Percentiles rank a stretch among this genome's conserved stretches.
Evolutionary conservation across 106 monocot species (phyloP).

Genomic region (Amphibolis antarctica): DNA sequence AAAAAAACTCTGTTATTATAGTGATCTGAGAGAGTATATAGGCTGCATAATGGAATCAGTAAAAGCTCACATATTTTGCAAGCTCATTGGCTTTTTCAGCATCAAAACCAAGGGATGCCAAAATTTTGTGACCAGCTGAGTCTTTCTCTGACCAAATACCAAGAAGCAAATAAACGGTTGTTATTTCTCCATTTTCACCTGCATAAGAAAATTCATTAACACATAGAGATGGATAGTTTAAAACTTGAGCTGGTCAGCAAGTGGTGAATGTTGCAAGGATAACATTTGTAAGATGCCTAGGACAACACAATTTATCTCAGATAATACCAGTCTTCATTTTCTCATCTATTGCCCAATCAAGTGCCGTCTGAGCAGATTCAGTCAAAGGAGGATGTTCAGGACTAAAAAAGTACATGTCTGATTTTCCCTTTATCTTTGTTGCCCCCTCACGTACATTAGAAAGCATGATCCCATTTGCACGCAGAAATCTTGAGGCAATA

Average conservation of each 20-base stretch:
- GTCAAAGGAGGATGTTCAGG: conserved; percentile 73
- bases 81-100: conserved; percentile 62
- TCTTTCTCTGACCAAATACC: conserved; percentile 93
- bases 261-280: no score
- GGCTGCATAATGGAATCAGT: background rate
- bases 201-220: background rate
- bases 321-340: conserved; percentile 70
- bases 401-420: conserved; percentile 70
- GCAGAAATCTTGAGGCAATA: conserved; percentile 62
- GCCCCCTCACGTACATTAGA: conserved; percentile 65
- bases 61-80: conserved; percentile 49
- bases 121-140: conserved; percentile 73
- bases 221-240: background rate
- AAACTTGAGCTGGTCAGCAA: background rate
- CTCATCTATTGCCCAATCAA: conserved; percentile 84
- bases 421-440: conserved; percentile 71
- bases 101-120: conserved; percentile 76
- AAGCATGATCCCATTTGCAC: conserved; percentile 68
- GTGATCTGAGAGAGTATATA: background rate
- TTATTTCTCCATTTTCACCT: conserved; percentile 77
- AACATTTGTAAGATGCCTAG: background rate
- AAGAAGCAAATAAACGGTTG: conserved; percentile 59
- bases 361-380: conserved; percentile 73
- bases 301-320: background rate
- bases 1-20: background rate